Percentiles rank a stretch among this genome's conserved stretches.
These are phyloP conservation scores for Aspergillus bombycis DNA, from an alignment of 2,329 filamentous ascomycete genomes.

Conservation along the genomic window DNA sequence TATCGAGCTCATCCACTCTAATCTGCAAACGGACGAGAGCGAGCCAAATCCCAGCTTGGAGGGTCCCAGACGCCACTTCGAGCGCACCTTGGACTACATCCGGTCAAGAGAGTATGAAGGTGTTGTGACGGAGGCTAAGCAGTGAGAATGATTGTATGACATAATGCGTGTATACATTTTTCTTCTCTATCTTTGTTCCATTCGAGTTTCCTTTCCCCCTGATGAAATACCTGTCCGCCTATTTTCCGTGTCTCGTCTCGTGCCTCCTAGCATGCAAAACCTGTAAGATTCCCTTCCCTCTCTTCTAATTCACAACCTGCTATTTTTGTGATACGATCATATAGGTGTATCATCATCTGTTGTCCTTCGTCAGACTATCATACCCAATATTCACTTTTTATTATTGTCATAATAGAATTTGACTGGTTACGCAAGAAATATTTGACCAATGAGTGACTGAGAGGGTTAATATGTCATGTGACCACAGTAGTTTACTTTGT, in stretches of 20 bases:
- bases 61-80: conserved; percentile 88
- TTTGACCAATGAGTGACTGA: neutral
- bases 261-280: conserved; percentile 12
- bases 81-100: conserved; percentile 93
- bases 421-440: neutral
- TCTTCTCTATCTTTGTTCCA: conserved; percentile 11
- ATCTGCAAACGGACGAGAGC: conserved; percentile 78
- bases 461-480: neutral
- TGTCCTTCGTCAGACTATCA: conserved; percentile 22
- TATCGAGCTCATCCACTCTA: conserved; percentile 97
- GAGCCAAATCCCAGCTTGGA: conserved; percentile 73
- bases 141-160: conserved; percentile 27
- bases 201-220: conserved; percentile 11
- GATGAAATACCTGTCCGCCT: conserved; percentile 2
- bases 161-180: conserved; percentile 18
- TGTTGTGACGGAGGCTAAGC: conserved; percentile 70
- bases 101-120: conserved; percentile 89
- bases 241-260: conserved; percentile 13
- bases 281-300: conserved; percentile 10
- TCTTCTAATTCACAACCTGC: neutral
- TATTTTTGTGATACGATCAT: conserved; percentile 22
- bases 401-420: conserved; percentile 11
- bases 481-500: neutral
- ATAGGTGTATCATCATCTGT: conserved; percentile 32
- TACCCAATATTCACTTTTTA: conserved; percentile 22